Percentiles rank a stretch among this genome's conserved stretches.
Conservation (phyloP, 2,329 filamentous ascomycete genomes). For the Thelonectria rubi region DNA sequence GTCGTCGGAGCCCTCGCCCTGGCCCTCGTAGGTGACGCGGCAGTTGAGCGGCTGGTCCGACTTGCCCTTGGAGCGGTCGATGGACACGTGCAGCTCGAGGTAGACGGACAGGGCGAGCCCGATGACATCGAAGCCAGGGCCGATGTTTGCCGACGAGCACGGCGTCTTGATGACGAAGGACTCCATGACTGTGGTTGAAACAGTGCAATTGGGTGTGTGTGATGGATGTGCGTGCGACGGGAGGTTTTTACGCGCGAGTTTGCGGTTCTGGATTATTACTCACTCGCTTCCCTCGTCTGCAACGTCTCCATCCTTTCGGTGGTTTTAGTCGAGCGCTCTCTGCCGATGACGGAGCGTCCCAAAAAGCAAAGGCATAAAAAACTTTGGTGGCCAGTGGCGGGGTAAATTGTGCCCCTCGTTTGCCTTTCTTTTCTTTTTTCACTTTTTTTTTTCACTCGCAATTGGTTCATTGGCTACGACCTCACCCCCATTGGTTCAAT, state of each 20-base stretch:
- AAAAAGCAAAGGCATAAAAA: slow-evolving; percentile 6
- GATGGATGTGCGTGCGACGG: slow-evolving; percentile 22
- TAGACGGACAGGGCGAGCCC: slow-evolving; percentile 93
- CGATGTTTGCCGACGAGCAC: slow-evolving; percentile 97
- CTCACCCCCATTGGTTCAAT: slow-evolving; percentile 1
- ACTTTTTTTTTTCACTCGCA: too few species aligned
- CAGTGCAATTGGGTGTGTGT: slow-evolving; percentile 17
- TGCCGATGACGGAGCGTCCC: slow-evolving; percentile 27
- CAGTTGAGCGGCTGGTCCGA: slow-evolving; percentile 80
- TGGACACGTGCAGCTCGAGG: slow-evolving; percentile 85
- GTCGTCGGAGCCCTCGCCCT: slow-evolving; percentile 73
- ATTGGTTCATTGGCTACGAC: not conserved
- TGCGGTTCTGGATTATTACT: slow-evolving; percentile 14
- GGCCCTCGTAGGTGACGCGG: slow-evolving; percentile 87
- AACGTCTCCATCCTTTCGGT: not conserved
- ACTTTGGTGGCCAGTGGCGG: slow-evolving; percentile 17
- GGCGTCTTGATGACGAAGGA: slow-evolving; percentile 81
- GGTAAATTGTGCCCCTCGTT: slow-evolving; percentile 2
- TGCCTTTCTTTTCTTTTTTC: slow-evolving; percentile 5
- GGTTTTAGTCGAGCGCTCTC: slow-evolving; percentile 2
- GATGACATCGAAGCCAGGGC: slow-evolving; percentile 97
- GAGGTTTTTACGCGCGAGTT: slow-evolving; percentile 20
- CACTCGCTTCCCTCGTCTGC: not conserved
- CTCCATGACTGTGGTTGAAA: slow-evolving; percentile 55
- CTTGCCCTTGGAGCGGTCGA: slow-evolving; percentile 65